Percentiles rank a stretch among this genome's conserved stretches.
phyloP scores from a whole-genome alignment of 768 basidiomycete species.

The Sutorius australiensis region DNA sequence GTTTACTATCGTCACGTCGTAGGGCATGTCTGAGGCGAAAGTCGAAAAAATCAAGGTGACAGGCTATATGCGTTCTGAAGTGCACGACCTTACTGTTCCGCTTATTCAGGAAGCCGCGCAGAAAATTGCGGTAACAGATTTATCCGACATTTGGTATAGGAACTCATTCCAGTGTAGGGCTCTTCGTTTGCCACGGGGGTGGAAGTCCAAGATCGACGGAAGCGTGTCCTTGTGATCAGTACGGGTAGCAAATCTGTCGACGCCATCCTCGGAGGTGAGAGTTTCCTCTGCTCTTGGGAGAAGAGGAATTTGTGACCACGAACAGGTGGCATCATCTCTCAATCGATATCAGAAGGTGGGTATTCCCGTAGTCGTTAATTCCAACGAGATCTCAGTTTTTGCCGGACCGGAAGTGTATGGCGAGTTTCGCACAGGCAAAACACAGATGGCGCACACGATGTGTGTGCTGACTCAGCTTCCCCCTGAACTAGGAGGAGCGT shows the following conservation, averaged over 20 bases:
- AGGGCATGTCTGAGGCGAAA: slow-evolving; percentile 97
- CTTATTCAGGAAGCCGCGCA: slow-evolving; percentile 77
- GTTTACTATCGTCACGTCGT: slow-evolving; percentile 1
- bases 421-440: slow-evolving; percentile 94
- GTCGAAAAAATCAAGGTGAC: slow-evolving; percentile 92
- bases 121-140: slow-evolving; percentile 63
- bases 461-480: slow-evolving; percentile 89
- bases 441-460: slow-evolving; percentile 94
- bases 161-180: slow-evolving; percentile 47
- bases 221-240: slow-evolving; percentile 76
- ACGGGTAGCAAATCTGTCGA: slow-evolving; percentile 94
- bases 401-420: slow-evolving; percentile 66
- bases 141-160: background rate
- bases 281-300: background rate
- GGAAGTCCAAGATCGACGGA: slow-evolving; percentile 84
- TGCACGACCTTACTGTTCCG: background rate
- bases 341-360: slow-evolving; percentile 88
- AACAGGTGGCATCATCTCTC: slow-evolving; percentile 83
- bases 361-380: background rate
- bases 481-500: slow-evolving; percentile 82
- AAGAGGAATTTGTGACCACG: background rate
- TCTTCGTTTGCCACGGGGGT: slow-evolving; percentile 90
- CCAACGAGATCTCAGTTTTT: slow-evolving; percentile 1
- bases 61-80: slow-evolving; percentile 14
- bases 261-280: slow-evolving; percentile 76